Evolutionary conservation across 192 early-diverging fungal genomes (phyloP), one percentile per base, ranked within the genome.

Genomic region (Funneliformis mosseae): DNA sequence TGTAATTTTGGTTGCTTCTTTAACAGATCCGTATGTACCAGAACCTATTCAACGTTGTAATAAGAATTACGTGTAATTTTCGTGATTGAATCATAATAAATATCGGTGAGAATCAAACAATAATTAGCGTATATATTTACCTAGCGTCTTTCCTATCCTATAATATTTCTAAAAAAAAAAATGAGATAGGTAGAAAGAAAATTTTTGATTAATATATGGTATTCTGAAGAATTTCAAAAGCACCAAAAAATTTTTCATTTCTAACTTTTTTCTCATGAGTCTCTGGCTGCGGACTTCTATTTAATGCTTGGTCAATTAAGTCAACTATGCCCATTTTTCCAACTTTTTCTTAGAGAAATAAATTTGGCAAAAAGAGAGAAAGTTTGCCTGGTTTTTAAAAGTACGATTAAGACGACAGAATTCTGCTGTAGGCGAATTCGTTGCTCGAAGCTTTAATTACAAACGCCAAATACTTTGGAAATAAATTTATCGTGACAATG

Each of bases 11-110:
- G 73, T 85, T n/a, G 93, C 92, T 77, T 88, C 80, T 72, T 91
- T 88, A 68, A 95, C 94, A 27, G 92, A 90, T 43, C 93, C 94
- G 84, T 92, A 95, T 16, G 93, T 90, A 21, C 94, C 94, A 3
- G 90, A 84, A 41, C 92, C 85, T 88, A 69, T 50, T 50, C 16
- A 50, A 16, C 18, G 8, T 39, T 12, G 4, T 33, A 33, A 33
- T 33, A 33, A 33, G 33, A 2, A 72, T 11, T n/a, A 72, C 33
- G 70, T 41, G 3, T 33, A 33, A 33, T n/a, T 41, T 1, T 45
- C 10, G 0, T 38, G 42, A 33, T n/a, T 41, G 70, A 0, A 42
- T 33, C 3, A 33, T 33, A 62, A 41, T 8, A 43, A 6, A 23
- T 10, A 8, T 43, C n/a, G 28, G 23, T 23, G n/a, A 27, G 6